Percentiles rank a stretch among this genome's conserved stretches.
phyloP scores from a whole-genome alignment of 805 yeast genomes.

The Metschnikowia matae region DNA sequence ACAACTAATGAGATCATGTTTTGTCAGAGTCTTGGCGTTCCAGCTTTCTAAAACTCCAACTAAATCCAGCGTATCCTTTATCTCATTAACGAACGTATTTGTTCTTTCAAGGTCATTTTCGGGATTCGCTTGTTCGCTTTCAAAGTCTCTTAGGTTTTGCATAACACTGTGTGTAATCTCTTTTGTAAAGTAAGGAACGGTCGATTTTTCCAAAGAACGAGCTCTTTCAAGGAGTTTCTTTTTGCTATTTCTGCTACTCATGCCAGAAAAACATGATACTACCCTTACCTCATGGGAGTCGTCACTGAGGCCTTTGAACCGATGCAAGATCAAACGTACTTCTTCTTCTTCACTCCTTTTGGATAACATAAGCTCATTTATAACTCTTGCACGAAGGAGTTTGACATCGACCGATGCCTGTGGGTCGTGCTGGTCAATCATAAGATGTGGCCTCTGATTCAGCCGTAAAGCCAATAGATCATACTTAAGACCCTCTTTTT shows the following conservation, averaged over 20 bases:
- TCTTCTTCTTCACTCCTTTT: neutral
- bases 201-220: neutral
- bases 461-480: conserved; percentile 1
- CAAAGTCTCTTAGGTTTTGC: conserved; percentile 4
- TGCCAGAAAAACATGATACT: conserved; percentile 3
- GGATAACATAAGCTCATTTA: neutral
- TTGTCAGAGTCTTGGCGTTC: neutral
- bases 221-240: neutral
- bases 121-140: conserved; percentile 3
- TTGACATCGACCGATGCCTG: neutral
- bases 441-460: neutral
- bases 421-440: neutral
- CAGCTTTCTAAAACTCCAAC: neutral
- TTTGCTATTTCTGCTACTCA: conserved; percentile 1
- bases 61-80: neutral
- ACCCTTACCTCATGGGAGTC: conserved; percentile 7
- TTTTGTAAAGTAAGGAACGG: neutral
- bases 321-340: neutral
- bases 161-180: conserved; percentile 4
- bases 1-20: neutral
- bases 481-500: neutral
- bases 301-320: conserved; percentile 7
- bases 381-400: neutral
- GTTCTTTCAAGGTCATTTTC: conserved; percentile 13
- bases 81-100: conserved; percentile 14